A percentile compares a stretch with the other conserved stretches of the same genome.
Conservation (phyloP, 129 eudicot species). For the Lactuca saligna region DNA sequence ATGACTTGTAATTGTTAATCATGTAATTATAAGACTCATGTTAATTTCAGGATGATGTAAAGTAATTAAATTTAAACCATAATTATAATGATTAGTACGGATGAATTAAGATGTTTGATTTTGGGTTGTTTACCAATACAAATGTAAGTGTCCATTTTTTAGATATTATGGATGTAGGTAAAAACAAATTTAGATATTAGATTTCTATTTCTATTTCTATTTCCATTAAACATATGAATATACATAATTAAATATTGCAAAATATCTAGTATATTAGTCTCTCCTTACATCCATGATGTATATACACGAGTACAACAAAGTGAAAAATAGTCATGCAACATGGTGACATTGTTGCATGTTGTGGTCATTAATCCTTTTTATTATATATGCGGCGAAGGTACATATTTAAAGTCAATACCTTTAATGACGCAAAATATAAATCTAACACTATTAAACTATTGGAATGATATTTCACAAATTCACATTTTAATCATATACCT, state of each 20-base stretch:
- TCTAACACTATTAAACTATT: background rate
- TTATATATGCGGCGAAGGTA: background rate
- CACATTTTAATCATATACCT: too few species aligned
- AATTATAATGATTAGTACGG: background rate
- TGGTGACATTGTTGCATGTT: constrained; percentile 27
- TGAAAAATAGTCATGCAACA: background rate
- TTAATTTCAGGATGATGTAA: constrained; percentile 14
- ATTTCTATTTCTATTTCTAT: background rate
- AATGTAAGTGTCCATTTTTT: too few species aligned
- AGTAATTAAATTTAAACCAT: background rate
- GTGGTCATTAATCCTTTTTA: constrained; percentile 6
- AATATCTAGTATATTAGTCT: background rate
- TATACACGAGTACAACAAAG: constrained; percentile 23
- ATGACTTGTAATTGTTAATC: constrained; percentile 22
- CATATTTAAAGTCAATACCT: background rate
- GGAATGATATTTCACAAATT: background rate
- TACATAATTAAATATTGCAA: background rate
- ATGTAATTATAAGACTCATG: constrained; percentile 26
- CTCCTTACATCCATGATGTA: constrained; percentile 8
- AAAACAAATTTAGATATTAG: too few species aligned
- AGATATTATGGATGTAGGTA: background rate
- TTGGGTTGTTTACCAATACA: too few species aligned
- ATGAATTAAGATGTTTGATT: too few species aligned
- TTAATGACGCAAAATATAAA: background rate
- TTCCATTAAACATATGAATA: background rate